Conservation (phyloP, 2,329 filamentous ascomycete genomes). For the Penicillium sp. region DNA sequence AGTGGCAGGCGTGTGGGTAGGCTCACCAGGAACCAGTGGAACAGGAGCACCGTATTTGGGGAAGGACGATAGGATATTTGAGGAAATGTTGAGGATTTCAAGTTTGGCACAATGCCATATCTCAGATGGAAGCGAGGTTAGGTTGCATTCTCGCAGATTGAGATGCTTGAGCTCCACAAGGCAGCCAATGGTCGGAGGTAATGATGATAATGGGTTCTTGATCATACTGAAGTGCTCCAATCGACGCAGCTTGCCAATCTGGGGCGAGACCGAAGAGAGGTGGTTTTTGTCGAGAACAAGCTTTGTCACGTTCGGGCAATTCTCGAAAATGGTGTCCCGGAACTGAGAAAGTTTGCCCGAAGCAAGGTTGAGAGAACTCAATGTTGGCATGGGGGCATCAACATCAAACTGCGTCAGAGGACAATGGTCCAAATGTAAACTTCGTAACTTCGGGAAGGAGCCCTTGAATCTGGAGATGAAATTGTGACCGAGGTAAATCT, state of each 20-base stretch:
- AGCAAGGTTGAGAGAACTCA: slow-evolving; percentile 85
- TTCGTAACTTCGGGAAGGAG: slow-evolving; percentile 79
- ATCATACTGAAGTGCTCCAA: slow-evolving; percentile 93
- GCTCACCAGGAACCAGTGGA: slow-evolving; percentile 61
- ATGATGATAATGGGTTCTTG: slow-evolving; percentile 80
- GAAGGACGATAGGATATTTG: slow-evolving; percentile 87
- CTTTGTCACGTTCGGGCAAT: slow-evolving; percentile 82
- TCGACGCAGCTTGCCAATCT: slow-evolving; percentile 79
- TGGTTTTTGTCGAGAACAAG: slow-evolving; percentile 93
- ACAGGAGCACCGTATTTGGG: slow-evolving; percentile 74
- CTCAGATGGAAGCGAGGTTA: slow-evolving; percentile 83
- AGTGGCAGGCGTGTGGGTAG: slow-evolving; percentile 45
- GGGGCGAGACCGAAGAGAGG: slow-evolving; percentile 82
- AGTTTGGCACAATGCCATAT: slow-evolving; percentile 94
- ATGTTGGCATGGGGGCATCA: slow-evolving; percentile 70
- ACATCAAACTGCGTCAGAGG: slow-evolving; percentile 94
- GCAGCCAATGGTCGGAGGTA: slow-evolving; percentile 86
- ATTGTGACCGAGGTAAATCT: slow-evolving; percentile 89
- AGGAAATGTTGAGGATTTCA: slow-evolving; percentile 91
- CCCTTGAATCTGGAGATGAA: slow-evolving; percentile 86
- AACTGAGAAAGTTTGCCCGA: slow-evolving; percentile 89
- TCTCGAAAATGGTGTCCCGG: slow-evolving; percentile 80
- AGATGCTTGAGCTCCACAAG: slow-evolving; percentile 80
- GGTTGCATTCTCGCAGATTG: slow-evolving; percentile 90
- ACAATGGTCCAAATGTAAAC: slow-evolving; percentile 89